Base-by-base conservation (phyloP, 805 yeast species). In the Ogataea parapolymorpha region DNA sequence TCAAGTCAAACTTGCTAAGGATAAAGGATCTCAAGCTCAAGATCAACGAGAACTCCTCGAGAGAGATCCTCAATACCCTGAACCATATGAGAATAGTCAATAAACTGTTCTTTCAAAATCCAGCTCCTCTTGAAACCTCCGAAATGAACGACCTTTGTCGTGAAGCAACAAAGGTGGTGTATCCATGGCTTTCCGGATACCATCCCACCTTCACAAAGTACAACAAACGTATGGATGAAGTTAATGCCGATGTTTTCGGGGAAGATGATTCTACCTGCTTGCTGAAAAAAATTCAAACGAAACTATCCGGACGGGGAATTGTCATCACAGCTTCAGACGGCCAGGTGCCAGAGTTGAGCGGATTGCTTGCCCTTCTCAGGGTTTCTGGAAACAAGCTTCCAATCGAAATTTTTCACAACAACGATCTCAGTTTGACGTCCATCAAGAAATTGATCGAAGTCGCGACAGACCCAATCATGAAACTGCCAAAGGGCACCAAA, bases 321-420 rank as follows among this genome's bases (percentile, higher is more conserved):
- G 83, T 77, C 2, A 55, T 80, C 4, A 71, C 82, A 2, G 72
- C 74, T 1, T 54, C 72, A 13, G 72, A 77, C 42, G 56, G 58
- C 12, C 69, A 74, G 42, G 62, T 66, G 12, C 62, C 67, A 17
- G 83, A 78, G 41, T 50, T 75, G 26, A 59, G 67, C n/a, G 74
- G 72, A 37, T 58, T 79, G 25, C 63, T 79, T 3, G 51, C 77
- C 11, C 61, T 77, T 1, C 58, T 80, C 23, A 60, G 85, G 22
- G 69, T 75, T 4, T 63, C 77, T 32, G 63, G 70, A 49, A 78
- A 75, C 51, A 57, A 57, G 15, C 53, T 70, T 3, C 86, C 85
- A 1, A 62, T 75, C 38, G 71, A 73, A 47, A 64, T 72, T 32
- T 56, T 75, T 20, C 70, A 71, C 53, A 66, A 62, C 34, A 70